These are phyloP conservation scores for Camillea tinctor DNA, from an alignment of 2,329 filamentous ascomycete species.

Conservation along the genomic window DNA sequence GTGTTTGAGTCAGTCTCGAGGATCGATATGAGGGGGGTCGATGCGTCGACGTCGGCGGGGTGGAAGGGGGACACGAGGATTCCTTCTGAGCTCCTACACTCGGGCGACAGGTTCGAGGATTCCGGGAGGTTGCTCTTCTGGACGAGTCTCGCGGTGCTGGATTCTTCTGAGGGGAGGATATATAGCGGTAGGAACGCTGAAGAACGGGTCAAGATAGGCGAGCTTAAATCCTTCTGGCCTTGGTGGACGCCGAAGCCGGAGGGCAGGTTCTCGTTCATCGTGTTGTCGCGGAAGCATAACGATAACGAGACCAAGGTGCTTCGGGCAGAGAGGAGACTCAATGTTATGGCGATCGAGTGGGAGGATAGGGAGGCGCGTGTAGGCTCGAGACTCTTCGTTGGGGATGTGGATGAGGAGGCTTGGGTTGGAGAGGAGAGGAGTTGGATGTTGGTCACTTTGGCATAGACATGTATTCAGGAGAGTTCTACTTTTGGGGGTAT, in stretches of 20 bases:
- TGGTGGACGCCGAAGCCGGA: slow-evolving; percentile 6
- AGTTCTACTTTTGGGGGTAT: too few species aligned
- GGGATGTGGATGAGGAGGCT: slow-evolving; percentile 13
- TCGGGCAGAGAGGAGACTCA: slow-evolving; percentile 13
- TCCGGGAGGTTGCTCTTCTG: slow-evolving; percentile 20
- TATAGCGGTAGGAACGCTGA: neutral
- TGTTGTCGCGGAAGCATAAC: slow-evolving; percentile 15
- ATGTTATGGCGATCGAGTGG: slow-evolving; percentile 17
- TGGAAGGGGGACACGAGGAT: slow-evolving; percentile 18
- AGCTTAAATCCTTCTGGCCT: slow-evolving; percentile 8
- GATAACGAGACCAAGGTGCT: slow-evolving; percentile 9
- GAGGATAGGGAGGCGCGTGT: slow-evolving; percentile 7
- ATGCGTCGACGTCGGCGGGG: slow-evolving; percentile 13
- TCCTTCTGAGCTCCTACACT: slow-evolving; percentile 5
- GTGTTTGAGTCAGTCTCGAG: slow-evolving; percentile 5
- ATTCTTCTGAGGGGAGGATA: slow-evolving; percentile 9
- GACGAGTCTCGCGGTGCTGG: slow-evolving; percentile 16
- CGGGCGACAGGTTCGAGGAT: slow-evolving; percentile 10
- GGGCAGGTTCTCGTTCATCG: slow-evolving; percentile 16
- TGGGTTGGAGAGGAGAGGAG: slow-evolving; percentile 14
- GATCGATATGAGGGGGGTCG: slow-evolving; percentile 16
- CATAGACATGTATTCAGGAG: neutral
- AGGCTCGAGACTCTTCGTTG: slow-evolving; percentile 13
- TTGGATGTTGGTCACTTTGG: slow-evolving; percentile 18
- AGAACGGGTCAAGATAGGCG: slow-evolving; percentile 7